Base-by-base conservation (phyloP, 139 green algal species). In the Marvania coccoides region DNA sequence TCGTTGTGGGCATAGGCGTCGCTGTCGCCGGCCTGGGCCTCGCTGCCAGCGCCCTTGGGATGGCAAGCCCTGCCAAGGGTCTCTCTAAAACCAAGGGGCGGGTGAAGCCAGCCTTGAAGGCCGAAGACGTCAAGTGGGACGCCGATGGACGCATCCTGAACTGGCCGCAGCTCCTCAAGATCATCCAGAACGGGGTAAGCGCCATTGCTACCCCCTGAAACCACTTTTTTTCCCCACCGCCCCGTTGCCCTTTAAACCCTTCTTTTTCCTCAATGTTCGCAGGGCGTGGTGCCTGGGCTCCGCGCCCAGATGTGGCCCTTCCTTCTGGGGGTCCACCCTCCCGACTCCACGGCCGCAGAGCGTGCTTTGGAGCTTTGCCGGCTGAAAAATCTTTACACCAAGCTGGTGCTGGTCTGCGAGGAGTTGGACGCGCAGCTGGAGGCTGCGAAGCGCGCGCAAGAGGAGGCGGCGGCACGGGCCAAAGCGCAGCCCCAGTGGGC, bases 261-360 rank as follows among this genome's bases (percentile, higher is more conserved):
- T 59, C 35, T 8, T 24, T 53, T 45, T 19, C 34, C n/a, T 51
- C 4, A 10, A 55, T 29, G 23, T 28, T 47, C 19, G 35, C 80
- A 85, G 73, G 78, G 83, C 10, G 40, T 86, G 9, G 72, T 76
- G 5, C 69, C 79, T 7, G 59, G 60, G 24, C 39, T 81, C 9
- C 64, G 80, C 2, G 46, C 54, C 2, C 65, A 82, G 54, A 42
- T 87, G 28, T 91, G 84, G 84, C 84, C 84, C 0, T 63, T 81
- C 45, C 73, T 91, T 31, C 71, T 91, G 47, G 75, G 76, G 12
- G 65, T 90, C 36, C 82, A 73, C 60, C 33, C 42, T 0, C 65
- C 59, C 2, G 26, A 45, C 34, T 40, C 40, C 31, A 80, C 37
- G 7, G 31, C 40, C 3, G 35, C 36, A 4, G 59, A 79, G 39